Evolutionary conservation across 2,329 filamentous ascomycete genomes (phyloP).

Genomic region (Rutstroemia sydowiana): DNA sequence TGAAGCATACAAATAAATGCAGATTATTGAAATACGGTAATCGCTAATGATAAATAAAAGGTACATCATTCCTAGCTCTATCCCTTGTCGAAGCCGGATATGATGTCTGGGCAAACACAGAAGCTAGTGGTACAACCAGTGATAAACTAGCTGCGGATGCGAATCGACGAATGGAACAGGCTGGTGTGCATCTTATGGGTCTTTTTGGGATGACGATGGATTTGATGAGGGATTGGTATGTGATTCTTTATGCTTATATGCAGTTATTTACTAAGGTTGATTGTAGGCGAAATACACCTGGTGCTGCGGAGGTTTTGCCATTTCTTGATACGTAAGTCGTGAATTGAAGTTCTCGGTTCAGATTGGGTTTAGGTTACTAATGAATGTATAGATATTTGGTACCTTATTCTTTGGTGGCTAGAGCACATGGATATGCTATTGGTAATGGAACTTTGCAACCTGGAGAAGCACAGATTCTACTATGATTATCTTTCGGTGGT

Average conservation of each 20-base stretch:
- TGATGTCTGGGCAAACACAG: constrained; percentile 65
- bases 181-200: constrained; percentile 49
- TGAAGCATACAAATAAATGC: not conserved
- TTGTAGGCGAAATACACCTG: constrained; percentile 32
- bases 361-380: not conserved
- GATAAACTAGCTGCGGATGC: constrained; percentile 53
- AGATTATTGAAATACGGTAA: not conserved
- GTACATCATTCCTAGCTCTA: constrained; percentile 66
- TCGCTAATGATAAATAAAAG: no score
- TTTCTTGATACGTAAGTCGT: constrained; percentile 47
- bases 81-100: constrained; percentile 64
- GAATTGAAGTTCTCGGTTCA: no score
- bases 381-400: constrained; percentile 43
- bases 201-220: constrained; percentile 27
- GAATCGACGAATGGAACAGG: constrained; percentile 58
- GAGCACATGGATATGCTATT: constrained; percentile 53
- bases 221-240: constrained; percentile 26
- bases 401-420: constrained; percentile 55
- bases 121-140: constrained; percentile 61
- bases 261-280: constrained; percentile 3
- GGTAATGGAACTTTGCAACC: constrained; percentile 52
- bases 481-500: no score
- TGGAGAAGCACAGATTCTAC: no score
- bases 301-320: constrained; percentile 50
- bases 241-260: not conserved